A percentile compares a stretch with the other conserved stretches of the same genome.
phyloP scores from a whole-genome alignment of 2,329 filamentous ascomycete species.

The Sporothrix sp. region DNA sequence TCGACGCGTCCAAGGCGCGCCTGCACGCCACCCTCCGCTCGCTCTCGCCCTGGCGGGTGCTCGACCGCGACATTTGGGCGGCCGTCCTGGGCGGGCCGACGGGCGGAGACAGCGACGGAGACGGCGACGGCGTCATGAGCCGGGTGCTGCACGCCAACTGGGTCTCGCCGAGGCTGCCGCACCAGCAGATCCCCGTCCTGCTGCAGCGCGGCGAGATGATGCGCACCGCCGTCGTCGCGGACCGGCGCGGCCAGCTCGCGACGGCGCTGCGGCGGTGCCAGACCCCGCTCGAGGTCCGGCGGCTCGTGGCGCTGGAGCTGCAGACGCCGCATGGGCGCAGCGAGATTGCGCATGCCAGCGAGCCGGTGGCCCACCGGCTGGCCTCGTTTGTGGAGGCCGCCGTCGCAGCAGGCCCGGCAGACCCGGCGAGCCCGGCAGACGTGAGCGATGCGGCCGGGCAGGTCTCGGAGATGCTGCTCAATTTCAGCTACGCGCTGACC shows the following conservation, averaged over 20 bases:
- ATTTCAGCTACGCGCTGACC: slow-evolving; percentile 24
- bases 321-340: slow-evolving; percentile 18
- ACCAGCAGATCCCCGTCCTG: slow-evolving; percentile 21
- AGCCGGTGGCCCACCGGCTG: no score
- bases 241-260: slow-evolving; percentile 5
- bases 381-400: neutral
- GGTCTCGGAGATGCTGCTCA: slow-evolving; percentile 30
- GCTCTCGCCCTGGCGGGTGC: slow-evolving; percentile 30
- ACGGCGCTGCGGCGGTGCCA: slow-evolving; percentile 11
- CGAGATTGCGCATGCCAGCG: no score
- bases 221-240: neutral
- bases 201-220: slow-evolving; percentile 19
- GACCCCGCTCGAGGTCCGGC: slow-evolving; percentile 19
- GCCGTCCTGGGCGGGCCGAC: slow-evolving; percentile 24
- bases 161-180: slow-evolving; percentile 19
- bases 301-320: slow-evolving; percentile 19
- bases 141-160: slow-evolving; percentile 22
- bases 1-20: slow-evolving; percentile 11
- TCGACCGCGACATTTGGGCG: slow-evolving; percentile 34
- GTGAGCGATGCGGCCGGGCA: neutral
- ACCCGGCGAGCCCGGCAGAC: no score
- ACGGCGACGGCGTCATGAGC: neutral
- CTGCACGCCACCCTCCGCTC: neutral
- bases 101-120: neutral
- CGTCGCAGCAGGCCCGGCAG: neutral